phyloP scores from a whole-genome alignment of 495 filamentous ascomycete genomes.

The Penicillium cinerascens region DNA sequence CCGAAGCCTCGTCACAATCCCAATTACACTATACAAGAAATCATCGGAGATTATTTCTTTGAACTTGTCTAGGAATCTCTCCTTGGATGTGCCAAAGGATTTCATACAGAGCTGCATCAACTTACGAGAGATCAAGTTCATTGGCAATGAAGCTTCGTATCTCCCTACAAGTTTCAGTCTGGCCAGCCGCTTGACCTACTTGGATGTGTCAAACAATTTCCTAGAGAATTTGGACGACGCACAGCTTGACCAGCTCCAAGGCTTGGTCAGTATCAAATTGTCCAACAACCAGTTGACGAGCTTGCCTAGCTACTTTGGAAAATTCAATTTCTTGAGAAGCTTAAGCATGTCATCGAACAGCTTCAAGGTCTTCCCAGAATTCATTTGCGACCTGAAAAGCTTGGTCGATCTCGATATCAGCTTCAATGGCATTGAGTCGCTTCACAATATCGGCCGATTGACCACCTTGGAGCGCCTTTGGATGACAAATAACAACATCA shows the following conservation, averaged over 20 bases:
- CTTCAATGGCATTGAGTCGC: slow-evolving; percentile 80
- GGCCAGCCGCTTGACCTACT: slow-evolving; percentile 75
- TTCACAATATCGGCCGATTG: slow-evolving; percentile 78
- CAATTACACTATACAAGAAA: slow-evolving; percentile 88
- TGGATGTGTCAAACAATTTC: slow-evolving; percentile 93
- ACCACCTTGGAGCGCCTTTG: slow-evolving; percentile 80
- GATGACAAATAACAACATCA: slow-evolving; percentile 89
- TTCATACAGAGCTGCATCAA: slow-evolving; percentile 93
- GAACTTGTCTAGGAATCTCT: slow-evolving; percentile 87
- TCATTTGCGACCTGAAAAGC: slow-evolving; percentile 74
- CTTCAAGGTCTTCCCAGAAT: slow-evolving; percentile 76
- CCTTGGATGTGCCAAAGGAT: slow-evolving; percentile 89
- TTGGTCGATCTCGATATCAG: slow-evolving; percentile 94
- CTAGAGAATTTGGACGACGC: slow-evolving; percentile 83
- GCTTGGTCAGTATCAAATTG: slow-evolving; percentile 86
- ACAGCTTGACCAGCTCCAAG: slow-evolving; percentile 62
- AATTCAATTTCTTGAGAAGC: slow-evolving; percentile 70
- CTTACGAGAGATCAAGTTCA: slow-evolving; percentile 90
- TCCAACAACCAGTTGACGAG: slow-evolving; percentile 82
- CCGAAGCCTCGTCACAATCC: slow-evolving; percentile 91
- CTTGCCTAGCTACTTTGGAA: slow-evolving; percentile 76
- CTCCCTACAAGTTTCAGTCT: slow-evolving; percentile 82
- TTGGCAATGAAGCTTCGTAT: slow-evolving; percentile 82
- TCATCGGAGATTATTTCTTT: slow-evolving; percentile 90
- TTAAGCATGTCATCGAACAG: slow-evolving; percentile 92